Percentiles rank a stretch among this genome's conserved stretches.
Conservation (phyloP, 2,329 filamentous ascomycete species). For the Xylariaceae sp. region DNA sequence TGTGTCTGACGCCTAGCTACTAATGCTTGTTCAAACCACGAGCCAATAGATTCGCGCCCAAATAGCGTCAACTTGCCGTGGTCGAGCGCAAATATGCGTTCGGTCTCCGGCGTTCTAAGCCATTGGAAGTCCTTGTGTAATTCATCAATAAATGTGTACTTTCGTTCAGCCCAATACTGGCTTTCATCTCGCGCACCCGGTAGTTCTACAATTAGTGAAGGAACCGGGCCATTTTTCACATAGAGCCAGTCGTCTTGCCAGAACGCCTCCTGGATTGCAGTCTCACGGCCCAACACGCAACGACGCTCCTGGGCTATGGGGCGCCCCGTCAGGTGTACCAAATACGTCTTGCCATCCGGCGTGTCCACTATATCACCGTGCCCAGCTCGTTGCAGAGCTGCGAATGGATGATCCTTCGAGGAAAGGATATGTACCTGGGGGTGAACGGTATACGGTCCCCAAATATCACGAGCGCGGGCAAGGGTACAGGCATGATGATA, state of each 20-base stretch:
- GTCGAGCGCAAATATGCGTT: slow-evolving; percentile 54
- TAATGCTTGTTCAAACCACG: slow-evolving; percentile 64
- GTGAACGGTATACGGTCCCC: slow-evolving; percentile 67
- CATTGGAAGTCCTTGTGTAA: slow-evolving; percentile 62
- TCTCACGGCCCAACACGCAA: slow-evolving; percentile 62
- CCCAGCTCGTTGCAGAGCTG: slow-evolving; percentile 58
- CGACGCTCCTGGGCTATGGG: slow-evolving; percentile 58
- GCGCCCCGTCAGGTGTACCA: slow-evolving; percentile 60
- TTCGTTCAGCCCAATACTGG: slow-evolving; percentile 55
- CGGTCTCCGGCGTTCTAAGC: slow-evolving; percentile 61
- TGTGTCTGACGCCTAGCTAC: slow-evolving; percentile 62
- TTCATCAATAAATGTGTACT: slow-evolving; percentile 53
- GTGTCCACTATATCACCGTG: slow-evolving; percentile 62
- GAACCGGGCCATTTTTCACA: slow-evolving; percentile 62
- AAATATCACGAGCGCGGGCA: slow-evolving; percentile 56
- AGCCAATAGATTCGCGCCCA: slow-evolving; percentile 60
- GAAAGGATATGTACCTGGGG: slow-evolving; percentile 64
- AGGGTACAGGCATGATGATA: slow-evolving; percentile 67
- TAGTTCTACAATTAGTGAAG: slow-evolving; percentile 58
- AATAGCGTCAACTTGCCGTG: slow-evolving; percentile 51
- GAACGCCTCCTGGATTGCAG: slow-evolving; percentile 62
- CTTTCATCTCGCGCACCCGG: slow-evolving; percentile 54
- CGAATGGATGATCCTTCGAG: slow-evolving; percentile 55
- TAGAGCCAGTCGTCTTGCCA: slow-evolving; percentile 70
- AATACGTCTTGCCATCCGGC: slow-evolving; percentile 56